These are phyloP conservation scores for Trichoderma sp. DNA, from an alignment of 2,329 filamentous ascomycete species.

Conservation along the genomic window DNA sequence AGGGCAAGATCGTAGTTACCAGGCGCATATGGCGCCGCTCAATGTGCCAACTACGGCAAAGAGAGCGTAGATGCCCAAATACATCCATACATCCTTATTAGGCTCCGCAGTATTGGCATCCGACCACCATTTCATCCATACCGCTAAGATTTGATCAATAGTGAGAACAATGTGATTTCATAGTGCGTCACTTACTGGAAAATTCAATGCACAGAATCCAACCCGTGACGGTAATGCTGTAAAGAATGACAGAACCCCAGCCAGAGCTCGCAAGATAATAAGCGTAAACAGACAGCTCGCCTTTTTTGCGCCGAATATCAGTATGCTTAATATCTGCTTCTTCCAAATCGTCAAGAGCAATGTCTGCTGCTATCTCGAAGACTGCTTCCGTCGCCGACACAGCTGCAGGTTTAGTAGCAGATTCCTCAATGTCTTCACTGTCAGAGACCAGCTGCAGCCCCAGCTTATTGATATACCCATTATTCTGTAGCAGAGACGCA, in stretches of 20 bases:
- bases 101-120: constrained; percentile 23
- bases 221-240: background rate
- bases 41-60: constrained; percentile 18
- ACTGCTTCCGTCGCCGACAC: background rate
- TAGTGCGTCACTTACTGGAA: constrained; percentile 12
- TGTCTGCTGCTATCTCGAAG: constrained; percentile 19
- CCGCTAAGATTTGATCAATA: background rate
- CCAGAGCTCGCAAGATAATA: constrained; percentile 25
- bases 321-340: constrained; percentile 14
- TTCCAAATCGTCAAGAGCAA: background rate
- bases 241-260: constrained; percentile 14
- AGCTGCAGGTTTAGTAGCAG: background rate
- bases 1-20: background rate
- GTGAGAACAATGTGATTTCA: background rate
- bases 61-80: constrained; percentile 16
- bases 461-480: constrained; percentile 22
- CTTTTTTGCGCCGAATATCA: constrained; percentile 25
- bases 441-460: constrained; percentile 6
- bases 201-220: constrained; percentile 27
- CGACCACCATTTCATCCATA: constrained; percentile 29
- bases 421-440: background rate
- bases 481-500: background rate
- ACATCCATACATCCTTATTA: constrained; percentile 22
- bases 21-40: background rate
- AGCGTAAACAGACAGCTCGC: constrained; percentile 21